phyloP scores from a whole-genome alignment of 2,329 filamentous ascomycete species.

The Sporothrix globosa region DNA sequence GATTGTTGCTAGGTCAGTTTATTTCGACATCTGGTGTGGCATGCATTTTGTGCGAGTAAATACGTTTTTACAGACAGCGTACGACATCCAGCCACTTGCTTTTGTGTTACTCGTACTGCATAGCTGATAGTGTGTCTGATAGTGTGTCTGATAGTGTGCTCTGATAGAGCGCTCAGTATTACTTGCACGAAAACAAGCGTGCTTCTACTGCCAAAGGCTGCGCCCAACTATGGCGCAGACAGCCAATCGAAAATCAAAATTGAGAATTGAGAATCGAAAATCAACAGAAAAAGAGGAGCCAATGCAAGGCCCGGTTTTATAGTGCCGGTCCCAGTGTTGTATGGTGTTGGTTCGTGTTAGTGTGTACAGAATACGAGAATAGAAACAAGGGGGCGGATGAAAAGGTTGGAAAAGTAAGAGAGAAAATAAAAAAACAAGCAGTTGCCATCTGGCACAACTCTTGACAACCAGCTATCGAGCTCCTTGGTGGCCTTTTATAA shows the following conservation, averaged over 20 bases:
- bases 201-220: background rate
- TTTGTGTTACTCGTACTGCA: background rate
- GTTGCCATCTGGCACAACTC: background rate
- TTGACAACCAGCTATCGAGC: background rate
- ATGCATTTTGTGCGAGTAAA: background rate
- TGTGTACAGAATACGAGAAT: background rate
- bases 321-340: background rate
- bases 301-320: background rate
- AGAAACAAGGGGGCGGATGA: conserved; percentile 21
- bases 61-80: background rate
- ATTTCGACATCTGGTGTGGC: background rate
- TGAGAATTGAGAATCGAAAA: too few species aligned
- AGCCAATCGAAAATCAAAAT: background rate
- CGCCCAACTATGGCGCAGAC: background rate
- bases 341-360: conserved; percentile 1
- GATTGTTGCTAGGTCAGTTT: background rate
- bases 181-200: background rate
- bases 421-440: background rate
- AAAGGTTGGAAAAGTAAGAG: too few species aligned
- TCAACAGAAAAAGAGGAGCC: background rate
- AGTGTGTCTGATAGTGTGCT: too few species aligned
- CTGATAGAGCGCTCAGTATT: too few species aligned
- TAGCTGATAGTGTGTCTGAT: too few species aligned
- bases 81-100: conserved; percentile 2
- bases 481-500: background rate